Evolutionary conservation across 768 basidiomycete genomes (phyloP).

Genomic region (Phylloporus scabripes): DNA sequence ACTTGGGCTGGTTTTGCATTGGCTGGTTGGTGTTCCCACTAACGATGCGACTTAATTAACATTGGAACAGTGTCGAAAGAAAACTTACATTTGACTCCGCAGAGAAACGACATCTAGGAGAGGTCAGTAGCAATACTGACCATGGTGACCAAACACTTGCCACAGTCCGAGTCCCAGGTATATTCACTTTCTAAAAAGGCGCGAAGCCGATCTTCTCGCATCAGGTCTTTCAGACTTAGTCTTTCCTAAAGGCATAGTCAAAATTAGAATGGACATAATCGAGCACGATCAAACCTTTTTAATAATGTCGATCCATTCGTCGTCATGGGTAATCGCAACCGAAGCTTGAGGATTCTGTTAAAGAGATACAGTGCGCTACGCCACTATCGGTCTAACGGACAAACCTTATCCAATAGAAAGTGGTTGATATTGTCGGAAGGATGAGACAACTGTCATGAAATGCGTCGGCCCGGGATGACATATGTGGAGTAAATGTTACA

Average conservation of each 20-base stretch:
- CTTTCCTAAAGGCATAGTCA: background rate
- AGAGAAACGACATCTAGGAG: slow-evolving; percentile 6
- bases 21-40: background rate
- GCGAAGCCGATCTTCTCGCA: background rate
- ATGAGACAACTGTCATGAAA: slow-evolving; percentile 1
- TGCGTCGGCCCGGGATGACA: background rate
- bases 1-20: background rate
- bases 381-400: background rate
- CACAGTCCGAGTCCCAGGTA: background rate
- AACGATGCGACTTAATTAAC: background rate
- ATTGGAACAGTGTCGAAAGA: background rate
- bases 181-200: background rate
- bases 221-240: background rate
- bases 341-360: background rate
- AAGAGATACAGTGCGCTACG: background rate
- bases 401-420: slow-evolving; percentile 7
- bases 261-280: background rate
- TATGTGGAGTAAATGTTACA: background rate
- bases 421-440: slow-evolving; percentile 7
- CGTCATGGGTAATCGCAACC: slow-evolving; percentile 9
- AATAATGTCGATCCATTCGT: slow-evolving; percentile 8
- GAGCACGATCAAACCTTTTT: background rate
- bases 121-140: background rate
- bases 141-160: background rate
- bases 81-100: background rate